Conservation (phyloP, 139 green algal species). For the Chlorella sp. region DNA sequence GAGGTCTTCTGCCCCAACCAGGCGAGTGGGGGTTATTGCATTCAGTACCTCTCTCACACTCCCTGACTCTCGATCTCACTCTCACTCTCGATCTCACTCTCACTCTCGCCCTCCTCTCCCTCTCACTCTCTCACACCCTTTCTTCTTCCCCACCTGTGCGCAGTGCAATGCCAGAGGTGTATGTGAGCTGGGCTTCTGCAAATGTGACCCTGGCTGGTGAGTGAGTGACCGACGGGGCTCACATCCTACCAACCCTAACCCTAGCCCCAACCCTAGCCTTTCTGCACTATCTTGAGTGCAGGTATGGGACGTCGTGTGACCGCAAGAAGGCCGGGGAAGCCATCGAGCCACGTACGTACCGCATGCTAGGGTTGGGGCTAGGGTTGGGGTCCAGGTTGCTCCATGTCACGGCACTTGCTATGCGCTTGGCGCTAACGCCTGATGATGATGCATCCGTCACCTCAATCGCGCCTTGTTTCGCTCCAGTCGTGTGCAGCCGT, state of each 20-base stretch:
- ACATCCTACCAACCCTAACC: neutral
- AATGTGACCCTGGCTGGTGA: constrained; percentile 20
- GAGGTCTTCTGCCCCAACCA: constrained; percentile 43
- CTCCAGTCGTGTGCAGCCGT: too few relatives aligned
- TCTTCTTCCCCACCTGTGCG: too few relatives aligned
- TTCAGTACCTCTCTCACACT: too few relatives aligned
- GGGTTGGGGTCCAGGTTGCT: too few relatives aligned
- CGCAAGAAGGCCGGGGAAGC: neutral
- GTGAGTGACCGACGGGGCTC: neutral
- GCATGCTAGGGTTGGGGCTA: neutral
- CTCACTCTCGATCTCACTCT: neutral
- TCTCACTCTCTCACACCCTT: neutral
- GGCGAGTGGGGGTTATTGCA: neutral
- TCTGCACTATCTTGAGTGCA: too few relatives aligned
- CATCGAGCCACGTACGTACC: neutral
- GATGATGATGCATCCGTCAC: too few relatives aligned
- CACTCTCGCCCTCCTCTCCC: neutral
- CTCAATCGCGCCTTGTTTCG: too few relatives aligned
- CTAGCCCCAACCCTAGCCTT: too few relatives aligned
- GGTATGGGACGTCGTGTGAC: constrained; percentile 3
- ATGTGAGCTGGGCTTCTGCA: constrained; percentile 42
- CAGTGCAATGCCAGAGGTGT: constrained; percentile 34
- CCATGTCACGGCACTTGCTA: too few relatives aligned
- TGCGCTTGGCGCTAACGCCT: too few relatives aligned
- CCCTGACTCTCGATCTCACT: neutral